These are phyloP conservation scores for Globisporangium apiculatum DNA, from an alignment of 352 stramenopile genomes.

Conservation along the genomic window DNA sequence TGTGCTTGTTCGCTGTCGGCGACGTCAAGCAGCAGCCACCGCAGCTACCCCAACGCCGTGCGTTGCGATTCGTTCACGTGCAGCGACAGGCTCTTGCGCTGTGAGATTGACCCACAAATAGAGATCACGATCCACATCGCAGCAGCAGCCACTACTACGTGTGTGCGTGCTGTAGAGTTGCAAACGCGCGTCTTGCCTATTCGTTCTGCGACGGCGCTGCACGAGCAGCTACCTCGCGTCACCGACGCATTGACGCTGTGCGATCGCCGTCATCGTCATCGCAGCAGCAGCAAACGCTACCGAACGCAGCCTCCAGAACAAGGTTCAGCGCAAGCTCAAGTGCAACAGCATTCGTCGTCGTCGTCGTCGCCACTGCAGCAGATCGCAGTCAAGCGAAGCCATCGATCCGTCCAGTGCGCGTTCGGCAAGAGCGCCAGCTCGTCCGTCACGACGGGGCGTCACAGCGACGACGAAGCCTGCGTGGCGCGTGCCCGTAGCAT, in stretches of 20 bases:
- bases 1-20: too few relatives aligned
- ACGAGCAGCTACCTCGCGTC: too few relatives aligned
- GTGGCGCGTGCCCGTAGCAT: neutral
- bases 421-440: slow-evolving; percentile 3
- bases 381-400: neutral
- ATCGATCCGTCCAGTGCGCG: neutral
- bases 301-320: neutral
- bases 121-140: slow-evolving; percentile 12
- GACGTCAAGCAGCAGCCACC: neutral
- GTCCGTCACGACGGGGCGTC: neutral
- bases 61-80: neutral
- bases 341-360: neutral
- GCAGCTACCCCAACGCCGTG: neutral
- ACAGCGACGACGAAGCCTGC: slow-evolving; percentile 2
- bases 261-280: neutral
- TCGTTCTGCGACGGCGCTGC: slow-evolving; percentile 4
- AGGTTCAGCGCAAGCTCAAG: neutral
- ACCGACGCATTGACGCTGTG: neutral
- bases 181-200: slow-evolving; percentile 13
- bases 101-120: slow-evolving; percentile 18
- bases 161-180: slow-evolving; percentile 15
- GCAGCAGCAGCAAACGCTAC: neutral
- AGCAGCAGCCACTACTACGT: slow-evolving; percentile 6
- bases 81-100: slow-evolving; percentile 10
- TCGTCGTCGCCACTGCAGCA: neutral